Conservation (phyloP, 2,329 filamentous ascomycete species). For the Pseudogymnoascus sp. region DNA sequence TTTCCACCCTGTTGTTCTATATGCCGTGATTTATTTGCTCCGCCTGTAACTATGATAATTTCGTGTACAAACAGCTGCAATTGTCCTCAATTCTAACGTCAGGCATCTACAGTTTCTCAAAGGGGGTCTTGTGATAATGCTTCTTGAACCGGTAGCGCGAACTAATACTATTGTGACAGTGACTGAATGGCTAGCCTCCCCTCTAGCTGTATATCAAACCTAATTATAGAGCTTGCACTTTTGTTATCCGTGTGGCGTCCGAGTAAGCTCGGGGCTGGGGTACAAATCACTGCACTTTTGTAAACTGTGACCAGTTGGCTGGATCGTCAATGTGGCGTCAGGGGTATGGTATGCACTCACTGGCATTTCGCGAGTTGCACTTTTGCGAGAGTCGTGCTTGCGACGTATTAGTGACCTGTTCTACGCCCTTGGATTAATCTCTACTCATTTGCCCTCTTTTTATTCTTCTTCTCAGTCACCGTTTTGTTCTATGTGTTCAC, state of each 20-base stretch:
- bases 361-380: background rate
- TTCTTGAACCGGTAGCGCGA: background rate
- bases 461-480: background rate
- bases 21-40: too few species aligned
- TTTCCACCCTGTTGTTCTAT: too few species aligned
- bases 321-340: too few species aligned
- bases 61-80: too few species aligned
- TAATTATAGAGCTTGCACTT: background rate
- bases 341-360: background rate
- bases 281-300: too few species aligned
- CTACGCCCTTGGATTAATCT: background rate
- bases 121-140: too few species aligned
- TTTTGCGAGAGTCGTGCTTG: background rate
- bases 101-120: too few species aligned
- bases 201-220: background rate
- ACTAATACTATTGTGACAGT: background rate
- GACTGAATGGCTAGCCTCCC: background rate
- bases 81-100: too few species aligned
- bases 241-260: too few species aligned
- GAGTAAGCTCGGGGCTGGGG: too few species aligned
- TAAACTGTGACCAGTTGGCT: too few species aligned
- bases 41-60: too few species aligned
- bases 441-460: background rate
- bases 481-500: background rate
- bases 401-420: background rate